These are phyloP conservation scores for Yueomyces sp. DNA, from an alignment of 805 yeast genomes.

Conservation along the genomic window DNA sequence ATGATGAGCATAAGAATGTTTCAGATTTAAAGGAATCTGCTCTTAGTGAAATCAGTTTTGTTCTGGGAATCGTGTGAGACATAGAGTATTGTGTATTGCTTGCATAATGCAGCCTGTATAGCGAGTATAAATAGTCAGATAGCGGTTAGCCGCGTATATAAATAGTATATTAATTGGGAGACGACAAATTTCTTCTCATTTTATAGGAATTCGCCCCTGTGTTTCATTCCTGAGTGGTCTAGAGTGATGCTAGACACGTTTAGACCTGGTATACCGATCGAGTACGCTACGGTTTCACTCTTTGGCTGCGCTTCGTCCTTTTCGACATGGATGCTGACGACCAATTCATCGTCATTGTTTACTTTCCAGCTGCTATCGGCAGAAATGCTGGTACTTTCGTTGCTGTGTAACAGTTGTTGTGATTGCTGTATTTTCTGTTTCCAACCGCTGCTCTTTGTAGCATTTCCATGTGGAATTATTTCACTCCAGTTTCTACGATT, in stretches of 20 bases:
- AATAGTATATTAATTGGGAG: no score
- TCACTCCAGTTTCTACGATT: constrained; percentile 66
- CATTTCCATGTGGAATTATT: constrained; percentile 39
- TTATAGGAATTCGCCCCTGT: neutral
- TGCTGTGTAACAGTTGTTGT: no score
- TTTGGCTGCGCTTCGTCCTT: constrained; percentile 34
- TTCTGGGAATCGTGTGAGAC: no score
- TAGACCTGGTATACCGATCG: constrained; percentile 55
- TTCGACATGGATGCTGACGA: constrained; percentile 66
- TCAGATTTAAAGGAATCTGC: no score
- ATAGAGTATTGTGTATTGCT: no score
- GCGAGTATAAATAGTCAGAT: no score
- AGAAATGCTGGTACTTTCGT: neutral
- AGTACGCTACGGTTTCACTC: constrained; percentile 51
- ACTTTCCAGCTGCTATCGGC: constrained; percentile 36
- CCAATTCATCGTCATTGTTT: constrained; percentile 36
- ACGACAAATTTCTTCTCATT: no score
- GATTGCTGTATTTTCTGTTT: neutral
- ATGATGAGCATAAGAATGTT: no score
- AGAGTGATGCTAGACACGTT: neutral
- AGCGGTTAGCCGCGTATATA: no score
- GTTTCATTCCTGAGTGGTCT: neutral
- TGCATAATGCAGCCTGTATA: no score
- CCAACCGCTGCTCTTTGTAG: constrained; percentile 11
- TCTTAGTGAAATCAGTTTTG: no score